Evolutionary conservation across 1,139 yeast genomes (phyloP).

Genomic region (Yamadazyma kanchanaburiensis): DNA sequence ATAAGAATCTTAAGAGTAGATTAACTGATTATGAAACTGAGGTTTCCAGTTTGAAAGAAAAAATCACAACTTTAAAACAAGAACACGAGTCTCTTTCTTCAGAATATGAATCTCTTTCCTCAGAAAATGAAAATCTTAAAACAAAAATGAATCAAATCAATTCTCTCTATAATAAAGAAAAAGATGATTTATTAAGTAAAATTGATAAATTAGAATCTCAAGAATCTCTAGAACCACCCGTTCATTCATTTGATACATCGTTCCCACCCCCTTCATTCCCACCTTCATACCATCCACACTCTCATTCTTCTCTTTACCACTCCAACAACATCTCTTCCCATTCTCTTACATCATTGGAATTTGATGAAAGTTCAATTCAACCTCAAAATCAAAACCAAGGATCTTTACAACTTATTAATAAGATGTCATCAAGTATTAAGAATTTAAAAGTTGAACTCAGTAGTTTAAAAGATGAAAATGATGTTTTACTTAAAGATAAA

Average conservation of each 20-base stretch:
- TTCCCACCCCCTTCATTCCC: conserved; percentile 1
- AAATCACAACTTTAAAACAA: conserved; percentile 25
- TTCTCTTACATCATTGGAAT: conserved; percentile 21
- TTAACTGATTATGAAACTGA: conserved; percentile 22
- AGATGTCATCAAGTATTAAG: conserved; percentile 71
- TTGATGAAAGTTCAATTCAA: conserved; percentile 9
- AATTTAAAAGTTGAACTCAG: conserved; percentile 75
- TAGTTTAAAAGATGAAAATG: conserved; percentile 62
- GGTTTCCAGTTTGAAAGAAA: conserved; percentile 23
- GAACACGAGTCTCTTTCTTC: conserved; percentile 5
- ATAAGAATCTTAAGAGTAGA: conserved; percentile 21
- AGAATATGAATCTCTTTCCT: conserved; percentile 2
- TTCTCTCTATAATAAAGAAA: conserved; percentile 28
- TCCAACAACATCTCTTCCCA: conserved; percentile 17
- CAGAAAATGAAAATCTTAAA: conserved; percentile 3
- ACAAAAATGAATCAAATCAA: conserved; percentile 12
- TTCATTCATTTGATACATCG: too few relatives aligned
- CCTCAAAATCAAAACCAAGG: conserved; percentile 2
- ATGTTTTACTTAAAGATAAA: conserved; percentile 52
- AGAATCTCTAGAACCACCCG: conserved; percentile 11
- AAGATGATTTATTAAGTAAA: conserved; percentile 24
- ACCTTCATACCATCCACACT: too few relatives aligned
- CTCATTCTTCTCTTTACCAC: conserved; percentile 5
- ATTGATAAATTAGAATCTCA: conserved; percentile 19
- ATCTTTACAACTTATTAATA: conserved; percentile 59